Conservation (phyloP, 129 eudicot species). For the Flaveria sonorensis region DNA sequence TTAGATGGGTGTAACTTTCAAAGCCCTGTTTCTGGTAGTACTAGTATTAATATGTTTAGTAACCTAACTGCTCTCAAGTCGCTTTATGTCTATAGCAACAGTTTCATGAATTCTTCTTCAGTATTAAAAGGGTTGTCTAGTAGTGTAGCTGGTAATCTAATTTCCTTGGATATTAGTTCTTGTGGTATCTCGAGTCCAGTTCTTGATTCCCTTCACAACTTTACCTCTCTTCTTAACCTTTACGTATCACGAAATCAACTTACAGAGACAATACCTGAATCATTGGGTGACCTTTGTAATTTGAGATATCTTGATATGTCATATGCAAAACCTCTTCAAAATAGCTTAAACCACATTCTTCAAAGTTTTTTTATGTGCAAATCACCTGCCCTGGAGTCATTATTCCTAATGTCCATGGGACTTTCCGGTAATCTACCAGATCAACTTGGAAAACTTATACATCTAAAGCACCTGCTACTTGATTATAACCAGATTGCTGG, state of each 20-base stretch:
- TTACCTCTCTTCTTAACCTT: conserved; percentile 22
- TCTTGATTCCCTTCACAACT: conserved; percentile 17
- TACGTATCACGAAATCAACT: conserved; percentile 3
- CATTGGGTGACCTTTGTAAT: background rate
- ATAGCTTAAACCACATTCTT: background rate
- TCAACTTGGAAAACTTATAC: background rate
- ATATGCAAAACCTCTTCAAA: background rate
- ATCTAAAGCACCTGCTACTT: background rate
- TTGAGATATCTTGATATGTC: background rate
- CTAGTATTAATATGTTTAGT: background rate
- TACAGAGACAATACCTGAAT: background rate
- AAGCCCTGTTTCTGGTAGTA: background rate
- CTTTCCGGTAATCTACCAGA: background rate
- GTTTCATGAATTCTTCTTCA: background rate
- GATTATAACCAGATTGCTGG: background rate
- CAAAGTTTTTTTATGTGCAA: background rate
- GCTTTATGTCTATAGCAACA: background rate
- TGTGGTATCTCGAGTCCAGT: conserved; percentile 1
- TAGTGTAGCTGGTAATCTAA: background rate
- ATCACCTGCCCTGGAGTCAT: conserved; percentile 8
- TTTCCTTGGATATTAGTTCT: background rate
- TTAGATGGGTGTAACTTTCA: background rate
- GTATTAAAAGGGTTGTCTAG: background rate
- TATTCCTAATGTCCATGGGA: background rate
- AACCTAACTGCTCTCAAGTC: background rate